Evolutionary conservation across 768 basidiomycete species (phyloP), one percentile per base, ranked within the genome.

Genomic region (Tricholoma terreum): DNA sequence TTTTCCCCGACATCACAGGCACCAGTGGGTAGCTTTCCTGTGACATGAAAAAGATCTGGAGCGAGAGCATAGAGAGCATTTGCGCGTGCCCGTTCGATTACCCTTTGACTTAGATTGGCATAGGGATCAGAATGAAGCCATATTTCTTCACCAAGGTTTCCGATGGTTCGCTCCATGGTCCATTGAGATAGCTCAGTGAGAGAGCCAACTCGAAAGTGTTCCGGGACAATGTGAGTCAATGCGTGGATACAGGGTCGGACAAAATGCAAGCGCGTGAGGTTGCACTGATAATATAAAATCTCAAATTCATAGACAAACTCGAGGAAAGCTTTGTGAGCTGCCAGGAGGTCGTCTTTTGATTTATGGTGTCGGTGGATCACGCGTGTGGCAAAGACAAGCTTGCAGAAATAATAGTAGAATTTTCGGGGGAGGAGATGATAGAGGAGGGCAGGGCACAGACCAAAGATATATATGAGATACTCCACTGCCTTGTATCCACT

Each of bases 221-320:
- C 70, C 0, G 55, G 52, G 3, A 55, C 60, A 9, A 67, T 36
- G 55, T 78, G 77, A 1, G 62, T n/a, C 3, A 73, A 53, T 17
- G n/a, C 10, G 45, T 21, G 19, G 19, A 46, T 46, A 21, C 45
- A 17, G 11, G 19, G 45, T 11, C 45, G 45, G 4, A 46, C 19
- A 46, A 46, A 46, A 46, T 46, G 45, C 4, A 46, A 27, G 14
- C 45, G 19, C 4, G 12, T 4, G 4, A 21, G 45, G 9, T 21
- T 11, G 10, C 21, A 11, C 17, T 31, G 15, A 31, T 50, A 50
- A 31, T 78, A 78, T 0, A 76, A 54, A 0, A 50, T n/a, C n/a
- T n/a, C n/a, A n/a, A n/a, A n/a, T n/a, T n/a, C n/a, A n/a, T n/a
- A n/a, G n/a, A n/a, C n/a, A 58, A 72, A 79, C 17, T 65, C 33